Base-by-base conservation (phyloP, 345 rosid genomes). In the Jatropha curcas region DNA sequence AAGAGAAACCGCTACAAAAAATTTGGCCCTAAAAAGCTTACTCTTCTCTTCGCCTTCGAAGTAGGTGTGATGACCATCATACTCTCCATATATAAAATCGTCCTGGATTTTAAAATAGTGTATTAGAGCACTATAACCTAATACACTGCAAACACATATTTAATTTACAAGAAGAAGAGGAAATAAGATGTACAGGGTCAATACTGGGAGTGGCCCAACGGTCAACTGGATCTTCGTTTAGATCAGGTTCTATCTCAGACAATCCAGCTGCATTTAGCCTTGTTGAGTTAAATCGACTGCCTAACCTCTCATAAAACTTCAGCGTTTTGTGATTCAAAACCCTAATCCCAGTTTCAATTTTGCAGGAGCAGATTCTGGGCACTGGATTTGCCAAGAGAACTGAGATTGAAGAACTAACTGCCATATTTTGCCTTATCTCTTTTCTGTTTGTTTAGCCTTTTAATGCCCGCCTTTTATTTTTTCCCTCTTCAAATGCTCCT, bases 11-110 rank as follows among this genome's bases (percentile, higher is more conserved):
- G n/a, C n/a, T n/a, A n/a, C n/a, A n/a, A n/a, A n/a, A n/a, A n/a
- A n/a, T n/a, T n/a, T n/a, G n/a, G 20, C 9, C 1, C 4, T 6
- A 34, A 57, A 25, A 25, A 35, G 12, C 24, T 5, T 71, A 77
- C 89, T 82, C 79, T 79, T 84, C 67, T 78, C 77, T 60, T 83
- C 78, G 56, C 90, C 89, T 87, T 93, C 98, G 61, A 33, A 67
- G 59, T 82, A 93, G 60, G 98, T 93, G 61, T 91, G 98, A 81
- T 89, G 93, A 5, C 83, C 98, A 77, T 93, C 98, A 52, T 84
- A 89, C 58, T 86, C 77, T 3, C 98, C 97, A 72, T 85, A 93
- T 67, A 80, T 59, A 41, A 93, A 93, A 80, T 93, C 97, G 20
- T 93, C 98, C 97, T 93, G 71, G 20, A 51, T 6, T 62, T 57